A percentile compares a stretch with the other conserved stretches of the same genome.
Conservation (phyloP, 23 red algal species). For the Gracilaria gracilis region DNA sequence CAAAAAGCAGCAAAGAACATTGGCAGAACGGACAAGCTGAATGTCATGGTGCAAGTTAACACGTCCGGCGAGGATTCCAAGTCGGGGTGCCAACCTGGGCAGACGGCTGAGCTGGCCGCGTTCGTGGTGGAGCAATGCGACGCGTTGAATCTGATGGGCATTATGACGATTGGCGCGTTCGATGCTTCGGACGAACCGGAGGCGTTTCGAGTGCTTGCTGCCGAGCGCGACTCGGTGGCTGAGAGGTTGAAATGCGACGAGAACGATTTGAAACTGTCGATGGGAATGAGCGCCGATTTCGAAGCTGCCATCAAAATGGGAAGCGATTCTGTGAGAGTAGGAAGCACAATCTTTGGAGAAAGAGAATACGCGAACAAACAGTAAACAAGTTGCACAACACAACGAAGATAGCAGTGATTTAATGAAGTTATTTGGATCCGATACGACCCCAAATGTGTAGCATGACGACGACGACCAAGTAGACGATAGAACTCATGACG, state of each 20-base stretch:
- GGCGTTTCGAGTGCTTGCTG: constrained; percentile 67
- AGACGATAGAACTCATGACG: constrained; percentile 82
- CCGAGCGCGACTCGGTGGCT: constrained; percentile 59
- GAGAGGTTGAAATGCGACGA: constrained; percentile 3
- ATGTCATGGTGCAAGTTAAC: constrained; percentile 97
- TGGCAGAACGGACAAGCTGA: constrained; percentile 49
- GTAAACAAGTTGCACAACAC: neutral
- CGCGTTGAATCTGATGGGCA: constrained; percentile 73
- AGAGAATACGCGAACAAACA: constrained; percentile 62
- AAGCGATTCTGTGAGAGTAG: constrained; percentile 87
- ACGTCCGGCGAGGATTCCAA: constrained; percentile 90
- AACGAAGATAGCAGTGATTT: constrained; percentile 1
- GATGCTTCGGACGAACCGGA: constrained; percentile 70
- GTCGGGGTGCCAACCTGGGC: constrained; percentile 64
- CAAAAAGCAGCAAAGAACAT: constrained; percentile 51
- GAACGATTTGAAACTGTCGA: constrained; percentile 75
- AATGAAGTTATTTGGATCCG: constrained; percentile 46
- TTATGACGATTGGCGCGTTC: constrained; percentile 97
- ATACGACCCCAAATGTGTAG: constrained; percentile 84
- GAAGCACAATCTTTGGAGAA: constrained; percentile 93
- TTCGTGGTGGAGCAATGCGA: constrained; percentile 73
- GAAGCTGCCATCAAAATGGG: constrained; percentile 88
- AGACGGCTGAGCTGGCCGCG: constrained; percentile 69
- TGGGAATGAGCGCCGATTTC: constrained; percentile 98
- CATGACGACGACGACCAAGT: constrained; percentile 80